Evolutionary conservation across 78 protist genomes (phyloP).

Genomic region (Dictyostelium discoideum): DNA sequence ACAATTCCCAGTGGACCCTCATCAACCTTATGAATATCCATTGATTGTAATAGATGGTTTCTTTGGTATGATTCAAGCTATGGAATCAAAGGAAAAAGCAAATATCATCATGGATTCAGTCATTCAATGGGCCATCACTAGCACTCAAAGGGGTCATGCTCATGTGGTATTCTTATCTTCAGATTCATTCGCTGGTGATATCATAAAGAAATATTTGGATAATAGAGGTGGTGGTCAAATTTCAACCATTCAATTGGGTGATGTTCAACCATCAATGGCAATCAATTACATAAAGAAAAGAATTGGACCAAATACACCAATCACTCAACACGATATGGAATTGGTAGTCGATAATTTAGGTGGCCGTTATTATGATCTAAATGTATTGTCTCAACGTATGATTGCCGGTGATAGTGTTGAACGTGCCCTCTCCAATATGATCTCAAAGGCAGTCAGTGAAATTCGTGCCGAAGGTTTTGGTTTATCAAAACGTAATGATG

Average conservation of each 20-base stretch:
- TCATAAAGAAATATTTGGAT: conserved; percentile 41
- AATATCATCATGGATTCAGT: conserved; percentile 61
- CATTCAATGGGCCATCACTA: conserved; percentile 75
- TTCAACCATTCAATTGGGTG: conserved; percentile 52
- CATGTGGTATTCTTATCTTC: conserved; percentile 72
- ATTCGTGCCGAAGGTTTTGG: conserved; percentile 77
- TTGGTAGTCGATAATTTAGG: conserved; percentile 20
- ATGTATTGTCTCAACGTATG: conserved; percentile 31
- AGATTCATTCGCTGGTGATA: conserved; percentile 69
- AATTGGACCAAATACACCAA: neutral
- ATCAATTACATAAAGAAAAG: conserved; percentile 20
- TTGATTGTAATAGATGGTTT: conserved; percentile 74
- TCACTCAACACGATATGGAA: neutral
- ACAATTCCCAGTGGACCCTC: conserved; percentile 45
- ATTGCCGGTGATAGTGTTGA: conserved; percentile 34
- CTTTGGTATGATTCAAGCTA: conserved; percentile 75
- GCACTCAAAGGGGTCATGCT: conserved; percentile 49
- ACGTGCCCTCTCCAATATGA: conserved; percentile 16
- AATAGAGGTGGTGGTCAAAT: conserved; percentile 71
- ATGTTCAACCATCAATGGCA: conserved; percentile 35
- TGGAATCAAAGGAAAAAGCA: conserved; percentile 74
- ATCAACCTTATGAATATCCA: conserved; percentile 53
- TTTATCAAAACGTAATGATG: conserved; percentile 50
- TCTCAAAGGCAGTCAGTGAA: conserved; percentile 34
- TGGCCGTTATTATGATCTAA: conserved; percentile 67